These are phyloP conservation scores for Phytophthora sojae DNA, from an alignment of 352 stramenopile genomes.

Conservation along the genomic window DNA sequence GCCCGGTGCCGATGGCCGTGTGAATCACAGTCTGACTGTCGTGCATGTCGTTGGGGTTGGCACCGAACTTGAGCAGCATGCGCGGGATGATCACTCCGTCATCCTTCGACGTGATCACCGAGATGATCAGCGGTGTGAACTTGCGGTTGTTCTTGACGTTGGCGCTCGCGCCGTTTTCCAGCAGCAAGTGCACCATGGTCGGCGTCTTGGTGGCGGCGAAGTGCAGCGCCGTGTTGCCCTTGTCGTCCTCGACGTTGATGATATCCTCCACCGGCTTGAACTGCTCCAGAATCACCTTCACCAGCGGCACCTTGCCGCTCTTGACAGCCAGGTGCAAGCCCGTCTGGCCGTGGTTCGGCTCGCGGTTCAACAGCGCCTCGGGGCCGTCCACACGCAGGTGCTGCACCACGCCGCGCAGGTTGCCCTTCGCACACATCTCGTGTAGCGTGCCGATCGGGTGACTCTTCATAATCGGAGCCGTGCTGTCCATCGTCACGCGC, in stretches of 20 bases:
- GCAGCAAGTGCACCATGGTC: slow-evolving; percentile 80
- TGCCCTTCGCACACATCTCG: slow-evolving; percentile 82
- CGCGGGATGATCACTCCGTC: slow-evolving; percentile 86
- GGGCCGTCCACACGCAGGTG: slow-evolving; percentile 76
- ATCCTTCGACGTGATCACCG: slow-evolving; percentile 86
- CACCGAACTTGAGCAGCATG: slow-evolving; percentile 90
- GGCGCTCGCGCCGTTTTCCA: slow-evolving; percentile 81
- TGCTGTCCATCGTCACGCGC: slow-evolving; percentile 76
- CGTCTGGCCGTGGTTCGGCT: slow-evolving; percentile 88
- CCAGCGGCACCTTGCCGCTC: slow-evolving; percentile 82
- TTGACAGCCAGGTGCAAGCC: slow-evolving; percentile 84
- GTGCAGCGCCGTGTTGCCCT: slow-evolving; percentile 87
- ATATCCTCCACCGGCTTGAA: slow-evolving; percentile 84
- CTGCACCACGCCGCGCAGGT: slow-evolving; percentile 81
- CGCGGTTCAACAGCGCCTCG: slow-evolving; percentile 69
- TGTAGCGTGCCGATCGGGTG: slow-evolving; percentile 84
- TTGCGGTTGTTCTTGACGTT: slow-evolving; percentile 90
- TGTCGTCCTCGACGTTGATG: slow-evolving; percentile 88
- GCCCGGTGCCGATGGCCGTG: slow-evolving; percentile 71
- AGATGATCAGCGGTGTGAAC: slow-evolving; percentile 88
- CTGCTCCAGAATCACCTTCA: slow-evolving; percentile 86
- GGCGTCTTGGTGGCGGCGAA: slow-evolving; percentile 89
- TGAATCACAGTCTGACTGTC: slow-evolving; percentile 89
- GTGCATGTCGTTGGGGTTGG: slow-evolving; percentile 91
- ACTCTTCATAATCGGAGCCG: slow-evolving; percentile 75